Conservation (phyloP, 2,329 filamentous ascomycete species). For the Penicillium sp. region DNA sequence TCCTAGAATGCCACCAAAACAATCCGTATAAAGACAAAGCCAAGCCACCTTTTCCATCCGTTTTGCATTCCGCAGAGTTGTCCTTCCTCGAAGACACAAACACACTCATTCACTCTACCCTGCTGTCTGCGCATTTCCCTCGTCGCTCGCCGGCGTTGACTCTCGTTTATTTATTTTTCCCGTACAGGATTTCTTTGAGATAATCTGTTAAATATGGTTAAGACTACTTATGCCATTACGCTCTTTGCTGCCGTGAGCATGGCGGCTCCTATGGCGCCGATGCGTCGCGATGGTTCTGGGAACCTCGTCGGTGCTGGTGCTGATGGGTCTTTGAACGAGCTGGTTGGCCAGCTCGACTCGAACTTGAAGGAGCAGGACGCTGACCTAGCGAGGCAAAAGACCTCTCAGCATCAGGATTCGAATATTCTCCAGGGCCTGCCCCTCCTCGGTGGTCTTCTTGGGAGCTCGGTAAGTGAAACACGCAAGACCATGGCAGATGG, state of each 20-base stretch:
- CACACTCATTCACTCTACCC: not conserved
- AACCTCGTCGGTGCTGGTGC: slow-evolving; percentile 26
- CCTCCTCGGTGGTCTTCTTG: slow-evolving; percentile 1
- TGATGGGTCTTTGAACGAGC: slow-evolving; percentile 18
- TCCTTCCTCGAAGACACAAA: slow-evolving; percentile 4
- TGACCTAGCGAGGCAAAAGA: slow-evolving; percentile 4
- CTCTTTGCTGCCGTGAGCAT: slow-evolving; percentile 31
- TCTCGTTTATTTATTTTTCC: slow-evolving; percentile 14
- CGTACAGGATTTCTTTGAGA: not conserved
- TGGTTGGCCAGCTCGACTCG: slow-evolving; percentile 8
- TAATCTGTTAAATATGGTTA: slow-evolving; percentile 27
- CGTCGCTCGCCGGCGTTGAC: slow-evolving; percentile 26
- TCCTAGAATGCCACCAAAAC: slow-evolving; percentile 24
- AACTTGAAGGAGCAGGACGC: not conserved
- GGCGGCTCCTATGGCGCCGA: slow-evolving; percentile 24
- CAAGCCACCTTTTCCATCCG: slow-evolving; percentile 9
- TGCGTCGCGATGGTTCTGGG: slow-evolving; percentile 18
- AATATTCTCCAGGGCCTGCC: slow-evolving; percentile 5
- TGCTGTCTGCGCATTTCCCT: not conserved
- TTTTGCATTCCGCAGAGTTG: slow-evolving; percentile 23
- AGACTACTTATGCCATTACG: slow-evolving; percentile 29
- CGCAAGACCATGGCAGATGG: no score
- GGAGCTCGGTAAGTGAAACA: not conserved
- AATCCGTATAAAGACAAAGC: slow-evolving; percentile 21
- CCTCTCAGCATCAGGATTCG: not conserved